These are phyloP conservation scores for Eimeria acervulina DNA, from an alignment of 169 alveolate genomes.

Conservation along the genomic window DNA sequence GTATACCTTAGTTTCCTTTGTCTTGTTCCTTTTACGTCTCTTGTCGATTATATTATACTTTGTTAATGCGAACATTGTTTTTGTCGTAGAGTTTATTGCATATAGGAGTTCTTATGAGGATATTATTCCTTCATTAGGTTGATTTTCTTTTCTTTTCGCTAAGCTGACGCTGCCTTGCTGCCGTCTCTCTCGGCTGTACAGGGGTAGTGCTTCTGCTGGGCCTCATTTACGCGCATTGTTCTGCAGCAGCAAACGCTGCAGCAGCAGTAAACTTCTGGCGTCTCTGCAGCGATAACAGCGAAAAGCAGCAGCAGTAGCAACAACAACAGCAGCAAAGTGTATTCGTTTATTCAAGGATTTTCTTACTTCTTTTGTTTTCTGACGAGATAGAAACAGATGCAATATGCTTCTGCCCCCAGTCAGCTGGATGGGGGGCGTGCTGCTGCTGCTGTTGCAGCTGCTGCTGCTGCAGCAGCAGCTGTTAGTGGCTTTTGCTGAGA, in stretches of 20 bases:
- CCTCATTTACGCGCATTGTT: too few relatives aligned
- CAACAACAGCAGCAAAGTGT: not conserved
- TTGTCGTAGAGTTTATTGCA: too few relatives aligned
- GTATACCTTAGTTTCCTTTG: too few relatives aligned
- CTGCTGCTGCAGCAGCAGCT: conserved; percentile 22
- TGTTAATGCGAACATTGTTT: too few relatives aligned
- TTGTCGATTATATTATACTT: too few relatives aligned
- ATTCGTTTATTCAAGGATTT: not conserved
- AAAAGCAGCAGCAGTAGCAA: not conserved
- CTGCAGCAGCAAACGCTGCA: not conserved
- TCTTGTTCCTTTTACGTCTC: too few relatives aligned
- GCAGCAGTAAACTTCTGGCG: not conserved
- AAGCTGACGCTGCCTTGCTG: too few relatives aligned
- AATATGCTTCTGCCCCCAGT: not conserved
- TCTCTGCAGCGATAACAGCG: not conserved
- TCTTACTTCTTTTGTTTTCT: not conserved
- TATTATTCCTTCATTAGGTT: too few relatives aligned
- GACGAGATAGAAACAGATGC: not conserved
- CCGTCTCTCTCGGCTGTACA: too few relatives aligned
- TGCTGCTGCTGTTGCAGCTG: not conserved
- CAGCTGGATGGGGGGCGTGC: not conserved
- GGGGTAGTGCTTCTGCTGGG: too few relatives aligned
- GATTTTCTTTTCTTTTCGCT: too few relatives aligned
- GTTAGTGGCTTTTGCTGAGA: not conserved
- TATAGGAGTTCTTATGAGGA: too few relatives aligned